Percentiles rank a stretch among this genome's conserved stretches.
Evolutionary conservation across 441 rosid species (phyloP).

Genomic region (Theobroma grandiflorum): DNA sequence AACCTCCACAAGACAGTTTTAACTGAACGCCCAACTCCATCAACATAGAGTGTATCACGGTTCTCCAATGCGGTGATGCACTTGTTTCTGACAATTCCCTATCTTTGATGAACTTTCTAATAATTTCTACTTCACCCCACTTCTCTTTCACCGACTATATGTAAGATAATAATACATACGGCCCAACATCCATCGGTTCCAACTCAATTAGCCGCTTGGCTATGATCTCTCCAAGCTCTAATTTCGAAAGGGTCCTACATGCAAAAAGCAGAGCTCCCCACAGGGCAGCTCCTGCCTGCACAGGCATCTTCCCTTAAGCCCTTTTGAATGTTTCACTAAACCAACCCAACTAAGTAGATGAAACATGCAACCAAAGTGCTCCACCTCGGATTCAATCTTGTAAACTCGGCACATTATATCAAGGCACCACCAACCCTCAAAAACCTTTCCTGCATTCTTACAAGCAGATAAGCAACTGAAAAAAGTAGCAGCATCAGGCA

Average conservation of each 20-base stretch:
- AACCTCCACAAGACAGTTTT: constrained; percentile 35
- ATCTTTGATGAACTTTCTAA: constrained; percentile 46
- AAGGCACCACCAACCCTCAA: constrained; percentile 56
- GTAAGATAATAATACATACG: constrained; percentile 43
- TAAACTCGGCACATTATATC: constrained; percentile 47
- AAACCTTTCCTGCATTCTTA: constrained; percentile 42
- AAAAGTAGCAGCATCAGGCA: constrained; percentile 45
- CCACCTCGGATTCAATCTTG: constrained; percentile 44
- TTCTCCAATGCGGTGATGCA: constrained; percentile 34
- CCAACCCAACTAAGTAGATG: constrained; percentile 50
- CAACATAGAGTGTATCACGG: constrained; percentile 48
- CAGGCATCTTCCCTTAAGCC: constrained; percentile 35
- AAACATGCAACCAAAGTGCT: constrained; percentile 51
- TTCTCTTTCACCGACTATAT: constrained; percentile 49
- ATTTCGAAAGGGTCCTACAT: constrained; percentile 36
- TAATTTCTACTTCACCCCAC: constrained; percentile 48
- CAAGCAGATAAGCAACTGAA: constrained; percentile 46
- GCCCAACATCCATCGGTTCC: constrained; percentile 43
- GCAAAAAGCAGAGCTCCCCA: constrained; percentile 54
- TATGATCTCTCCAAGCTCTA: constrained; percentile 44
- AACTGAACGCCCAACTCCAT: constrained; percentile 48
- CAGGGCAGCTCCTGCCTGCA: constrained; percentile 37
- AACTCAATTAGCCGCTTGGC: constrained; percentile 41
- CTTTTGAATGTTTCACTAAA: constrained; percentile 39
- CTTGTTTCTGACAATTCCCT: constrained; percentile 37